Base-by-base conservation (phyloP, 345 rosid genomes). In the Syzygium aqueum region DNA sequence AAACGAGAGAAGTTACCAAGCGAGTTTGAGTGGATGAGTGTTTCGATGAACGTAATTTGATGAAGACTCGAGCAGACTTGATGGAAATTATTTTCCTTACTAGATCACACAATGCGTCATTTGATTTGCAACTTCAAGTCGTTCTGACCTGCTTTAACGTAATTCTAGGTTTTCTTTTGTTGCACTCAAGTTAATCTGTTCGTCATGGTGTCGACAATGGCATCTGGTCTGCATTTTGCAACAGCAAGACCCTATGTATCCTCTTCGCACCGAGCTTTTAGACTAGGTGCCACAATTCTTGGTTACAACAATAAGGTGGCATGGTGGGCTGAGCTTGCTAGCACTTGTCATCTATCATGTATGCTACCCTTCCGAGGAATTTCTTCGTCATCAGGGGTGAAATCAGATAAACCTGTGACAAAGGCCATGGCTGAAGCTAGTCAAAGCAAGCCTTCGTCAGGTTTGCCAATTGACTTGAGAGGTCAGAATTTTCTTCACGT, bases 381-480 rank as follows among this genome's bases (percentile, higher is more conserved):
- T 89, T 89, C 80, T 87, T 67, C 86, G 16, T 89, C 93, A 40
- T 88, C 93, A 88, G 85, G 90, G 5, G 88, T 83, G 83, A 95
- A 90, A 88, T 67, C 85, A 83, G 87, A 88, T 85, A 93, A 89
- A 77, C 86, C 89, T 89, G 88, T 90, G 21, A 93, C 95, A 84
- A 93, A 87, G 93, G 98, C 98, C 11, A 91, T 91, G 95, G 84
- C 82, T 73, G 82, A 37, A 73, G 82, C 95, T 84, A 91, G 87
- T 86, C 93, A 96, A 50, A 92, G 85, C 63, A 94, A 90, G 88
- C 91, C 93, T 67, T 85, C 88, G 14, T 87, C 96, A 43, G 96
- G 98, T 59, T 93, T 97, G 93, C 92, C 97, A 4, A 94, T 97
- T 89, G 96, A 96, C 93, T 92, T 97, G 93, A 93, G 86, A 96